These are phyloP conservation scores for Eucalyptus erythrocorys DNA, from an alignment of 345 rosid genomes.

Conservation along the genomic window DNA sequence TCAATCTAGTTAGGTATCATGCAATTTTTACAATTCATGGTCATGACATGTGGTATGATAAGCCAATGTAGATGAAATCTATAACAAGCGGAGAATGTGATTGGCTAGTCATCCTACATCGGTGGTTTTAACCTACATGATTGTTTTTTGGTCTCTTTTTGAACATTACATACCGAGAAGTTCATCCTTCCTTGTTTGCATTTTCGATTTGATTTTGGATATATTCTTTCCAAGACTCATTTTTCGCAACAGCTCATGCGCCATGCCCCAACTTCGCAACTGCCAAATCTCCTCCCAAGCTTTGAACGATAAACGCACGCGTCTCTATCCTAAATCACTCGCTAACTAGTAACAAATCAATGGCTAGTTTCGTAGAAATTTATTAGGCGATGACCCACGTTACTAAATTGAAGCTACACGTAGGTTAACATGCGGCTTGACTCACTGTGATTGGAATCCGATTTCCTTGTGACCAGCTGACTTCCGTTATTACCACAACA, in stretches of 20 bases:
- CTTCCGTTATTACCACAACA: background rate
- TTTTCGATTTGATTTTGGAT: background rate
- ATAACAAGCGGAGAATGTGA: background rate
- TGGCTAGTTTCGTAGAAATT: background rate
- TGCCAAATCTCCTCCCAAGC: background rate
- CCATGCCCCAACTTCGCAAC: background rate
- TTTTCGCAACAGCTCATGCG: background rate
- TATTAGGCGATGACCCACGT: background rate
- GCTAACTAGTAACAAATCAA: background rate
- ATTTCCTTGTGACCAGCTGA: background rate
- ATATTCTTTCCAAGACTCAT: background rate
- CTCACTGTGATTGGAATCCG: background rate
- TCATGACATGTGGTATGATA: background rate
- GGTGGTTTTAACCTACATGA: background rate
- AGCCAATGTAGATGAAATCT: background rate
- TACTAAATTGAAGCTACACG: background rate
- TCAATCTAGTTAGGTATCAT: background rate
- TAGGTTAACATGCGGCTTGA: background rate
- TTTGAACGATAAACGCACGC: background rate
- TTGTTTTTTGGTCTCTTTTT: background rate
- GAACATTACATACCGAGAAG: background rate
- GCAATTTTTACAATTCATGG: background rate
- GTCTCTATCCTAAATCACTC: background rate
- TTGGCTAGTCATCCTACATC: background rate
- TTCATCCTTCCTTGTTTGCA: background rate